Evolutionary conservation across 2,329 filamentous ascomycete species (phyloP).

Genomic region (Neonectria neomacrospora): DNA sequence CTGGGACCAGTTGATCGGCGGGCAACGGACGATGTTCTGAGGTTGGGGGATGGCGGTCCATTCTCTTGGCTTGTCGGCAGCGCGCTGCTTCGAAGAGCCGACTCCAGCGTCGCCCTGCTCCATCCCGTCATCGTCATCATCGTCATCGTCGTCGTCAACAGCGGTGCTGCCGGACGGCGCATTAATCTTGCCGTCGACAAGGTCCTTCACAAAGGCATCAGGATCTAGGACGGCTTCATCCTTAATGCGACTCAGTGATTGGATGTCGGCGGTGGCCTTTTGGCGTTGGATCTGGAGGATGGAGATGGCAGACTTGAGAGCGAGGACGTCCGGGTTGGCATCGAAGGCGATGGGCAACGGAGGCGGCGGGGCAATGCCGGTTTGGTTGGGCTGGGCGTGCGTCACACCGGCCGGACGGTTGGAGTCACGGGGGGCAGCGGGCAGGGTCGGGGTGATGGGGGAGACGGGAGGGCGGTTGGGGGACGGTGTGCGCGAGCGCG

Average conservation of each 20-base stretch:
- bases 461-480: conserved; percentile 63
- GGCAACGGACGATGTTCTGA: conserved; percentile 86
- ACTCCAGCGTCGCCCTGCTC: conserved; percentile 37
- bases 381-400: conserved; percentile 58
- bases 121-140: conserved; percentile 48
- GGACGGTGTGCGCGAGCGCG: conserved; percentile 55
- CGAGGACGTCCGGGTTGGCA: conserved; percentile 85
- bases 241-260: conserved; percentile 75
- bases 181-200: conserved; percentile 70
- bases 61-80: conserved; percentile 42
- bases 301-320: conserved; percentile 84
- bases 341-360: conserved; percentile 67
- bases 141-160: conserved; percentile 42
- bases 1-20: conserved; percentile 93
- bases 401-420: conserved; percentile 53
- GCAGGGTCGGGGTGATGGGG: conserved; percentile 64
- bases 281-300: conserved; percentile 87
- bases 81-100: conserved; percentile 38
- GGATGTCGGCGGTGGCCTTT: conserved; percentile 80
- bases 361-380: conserved; percentile 57
- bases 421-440: conserved; percentile 45
- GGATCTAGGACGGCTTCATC: conserved; percentile 77
- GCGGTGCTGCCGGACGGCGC: conserved; percentile 37
- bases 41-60: conserved; percentile 78
- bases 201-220: conserved; percentile 74